Percentiles rank a stretch among this genome's conserved stretches.
Evolutionary conservation across 2,329 filamentous ascomycete genomes (phyloP).

Genomic region (Xylaria sp.): DNA sequence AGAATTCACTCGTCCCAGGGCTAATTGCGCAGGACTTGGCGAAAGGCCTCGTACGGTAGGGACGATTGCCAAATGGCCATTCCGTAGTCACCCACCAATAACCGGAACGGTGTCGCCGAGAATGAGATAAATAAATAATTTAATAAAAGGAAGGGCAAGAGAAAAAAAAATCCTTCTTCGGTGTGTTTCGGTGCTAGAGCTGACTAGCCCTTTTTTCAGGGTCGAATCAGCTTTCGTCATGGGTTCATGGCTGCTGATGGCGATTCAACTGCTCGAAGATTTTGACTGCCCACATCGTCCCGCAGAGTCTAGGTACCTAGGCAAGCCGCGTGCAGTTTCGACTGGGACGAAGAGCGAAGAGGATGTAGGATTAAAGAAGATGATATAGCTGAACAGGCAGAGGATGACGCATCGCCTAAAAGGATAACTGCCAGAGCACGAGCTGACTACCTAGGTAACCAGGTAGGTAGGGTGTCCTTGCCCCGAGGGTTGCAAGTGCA

Average conservation of each 20-base stretch:
- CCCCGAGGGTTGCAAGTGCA: not conserved
- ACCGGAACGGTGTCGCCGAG: constrained; percentile 7
- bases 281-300: constrained; percentile 11
- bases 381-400: not conserved
- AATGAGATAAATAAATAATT: not conserved
- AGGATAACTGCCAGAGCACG: not conserved
- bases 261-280: constrained; percentile 15
- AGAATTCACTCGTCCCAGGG: not conserved
- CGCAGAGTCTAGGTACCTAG: not conserved
- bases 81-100: constrained; percentile 20
- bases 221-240: constrained; percentile 24
- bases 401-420: not conserved
- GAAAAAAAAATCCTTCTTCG: constrained; percentile 15
- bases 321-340: not conserved
- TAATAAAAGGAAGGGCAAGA: not conserved
- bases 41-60: too few species aligned
- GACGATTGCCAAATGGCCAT: too few species aligned
- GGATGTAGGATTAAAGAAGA: not conserved
- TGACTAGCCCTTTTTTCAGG: constrained; percentile 22
- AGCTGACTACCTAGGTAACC: not conserved
- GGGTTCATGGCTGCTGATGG: constrained; percentile 10
- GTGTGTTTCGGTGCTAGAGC: constrained; percentile 28
- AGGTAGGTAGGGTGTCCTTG: not conserved
- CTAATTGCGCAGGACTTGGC: constrained; percentile 4
- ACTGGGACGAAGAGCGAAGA: not conserved